Conservation (phyloP, 2,329 filamentous ascomycete genomes). For the Apiospora pterosperma region DNA sequence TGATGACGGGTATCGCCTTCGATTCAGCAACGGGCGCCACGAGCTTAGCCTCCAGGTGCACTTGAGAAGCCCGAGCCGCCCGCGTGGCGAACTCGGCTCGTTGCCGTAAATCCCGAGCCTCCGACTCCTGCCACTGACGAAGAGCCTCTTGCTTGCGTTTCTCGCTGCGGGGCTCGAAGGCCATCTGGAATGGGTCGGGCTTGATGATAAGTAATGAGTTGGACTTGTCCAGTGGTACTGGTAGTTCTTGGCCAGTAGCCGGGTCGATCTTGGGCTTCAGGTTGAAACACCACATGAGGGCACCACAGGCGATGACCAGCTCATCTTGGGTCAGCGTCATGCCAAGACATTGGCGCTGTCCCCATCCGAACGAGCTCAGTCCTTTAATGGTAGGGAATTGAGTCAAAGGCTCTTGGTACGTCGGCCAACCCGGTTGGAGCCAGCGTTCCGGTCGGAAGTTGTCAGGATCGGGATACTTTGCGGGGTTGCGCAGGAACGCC, state of each 20-base stretch:
- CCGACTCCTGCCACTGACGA: constrained; percentile 32
- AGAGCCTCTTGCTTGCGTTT: constrained; percentile 34
- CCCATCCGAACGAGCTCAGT: constrained; percentile 52
- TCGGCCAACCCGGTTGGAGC: constrained; percentile 48
- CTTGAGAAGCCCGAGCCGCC: constrained; percentile 1
- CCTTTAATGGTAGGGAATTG: constrained; percentile 50
- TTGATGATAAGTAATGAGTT: constrained; percentile 57
- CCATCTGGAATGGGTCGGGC: constrained; percentile 52
- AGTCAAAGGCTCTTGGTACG: constrained; percentile 47
- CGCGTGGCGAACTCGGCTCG: constrained; percentile 23
- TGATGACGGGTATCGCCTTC: background rate
- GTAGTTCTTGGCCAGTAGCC: constrained; percentile 33
- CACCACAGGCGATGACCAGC: constrained; percentile 46
- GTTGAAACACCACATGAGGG: constrained; percentile 40
- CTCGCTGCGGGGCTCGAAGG: constrained; percentile 46
- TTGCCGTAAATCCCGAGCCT: constrained; percentile 21
- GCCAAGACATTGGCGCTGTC: constrained; percentile 40
- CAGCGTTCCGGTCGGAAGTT: constrained; percentile 52
- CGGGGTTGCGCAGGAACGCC: constrained; percentile 50
- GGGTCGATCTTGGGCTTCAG: constrained; percentile 43
- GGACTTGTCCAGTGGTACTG: constrained; percentile 44
- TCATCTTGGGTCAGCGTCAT: constrained; percentile 38
- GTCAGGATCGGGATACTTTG: constrained; percentile 46
- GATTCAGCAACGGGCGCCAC: background rate
- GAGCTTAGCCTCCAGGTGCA: background rate